Conservation (phyloP, 306 rosid genomes). For the Begonia peltatifolia region DNA sequence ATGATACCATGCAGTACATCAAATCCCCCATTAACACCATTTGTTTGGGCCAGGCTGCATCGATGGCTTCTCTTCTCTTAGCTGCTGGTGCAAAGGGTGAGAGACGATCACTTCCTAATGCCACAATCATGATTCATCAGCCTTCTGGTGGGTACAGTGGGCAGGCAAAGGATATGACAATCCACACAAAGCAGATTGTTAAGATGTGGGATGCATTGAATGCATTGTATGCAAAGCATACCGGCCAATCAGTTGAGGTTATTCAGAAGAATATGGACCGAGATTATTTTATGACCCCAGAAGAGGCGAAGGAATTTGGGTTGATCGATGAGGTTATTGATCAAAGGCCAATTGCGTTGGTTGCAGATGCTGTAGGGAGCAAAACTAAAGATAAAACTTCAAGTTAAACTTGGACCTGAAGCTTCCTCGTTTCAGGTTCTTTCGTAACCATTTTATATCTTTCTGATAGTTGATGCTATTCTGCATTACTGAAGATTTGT, state of each 20-base stretch:
- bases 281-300: conserved; percentile 73
- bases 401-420: conserved; percentile 1
- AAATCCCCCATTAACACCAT: conserved; percentile 73
- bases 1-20: conserved; percentile 96
- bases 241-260: conserved; percentile 45
- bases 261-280: conserved; percentile 77
- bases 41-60: conserved; percentile 96
- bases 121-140: conserved; percentile 88
- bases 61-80: conserved; percentile 90
- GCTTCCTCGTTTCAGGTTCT: conserved; percentile 1
- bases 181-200: conserved; percentile 86
- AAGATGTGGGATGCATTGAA: conserved; percentile 73
- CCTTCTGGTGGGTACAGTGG: conserved; percentile 94
- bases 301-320: conserved; percentile 87
- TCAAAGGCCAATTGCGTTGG: conserved; percentile 74
- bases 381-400: conserved; percentile 53
- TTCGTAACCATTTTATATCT: neutral
- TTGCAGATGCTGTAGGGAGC: conserved; percentile 61
- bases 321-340: conserved; percentile 88
- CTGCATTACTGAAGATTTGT: neutral
- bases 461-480: conserved; percentile 1
- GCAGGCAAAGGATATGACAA: conserved; percentile 84
- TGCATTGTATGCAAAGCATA: conserved; percentile 61
- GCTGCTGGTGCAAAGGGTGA: conserved; percentile 91
- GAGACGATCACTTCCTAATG: conserved; percentile 87